Percentiles rank a stretch among this genome's conserved stretches.
phyloP scores from a whole-genome alignment of 495 filamentous ascomycete genomes.

The Cryomyces minteri region DNA sequence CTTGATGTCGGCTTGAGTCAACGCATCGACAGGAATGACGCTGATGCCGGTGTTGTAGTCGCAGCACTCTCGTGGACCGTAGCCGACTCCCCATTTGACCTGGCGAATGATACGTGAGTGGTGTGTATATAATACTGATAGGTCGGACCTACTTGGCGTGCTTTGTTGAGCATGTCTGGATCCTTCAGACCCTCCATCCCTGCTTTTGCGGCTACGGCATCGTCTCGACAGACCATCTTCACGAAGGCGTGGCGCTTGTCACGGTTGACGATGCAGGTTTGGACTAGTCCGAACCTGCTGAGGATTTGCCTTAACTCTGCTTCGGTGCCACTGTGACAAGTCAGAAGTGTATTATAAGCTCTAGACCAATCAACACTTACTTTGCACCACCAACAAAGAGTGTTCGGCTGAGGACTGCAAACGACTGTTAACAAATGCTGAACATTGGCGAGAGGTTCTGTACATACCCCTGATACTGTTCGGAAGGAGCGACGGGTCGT shows the following conservation, averaged over 20 bases:
- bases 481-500: slow-evolving; percentile 52
- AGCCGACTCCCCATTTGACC: slow-evolving; percentile 96
- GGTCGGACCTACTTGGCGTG: slow-evolving; percentile 27
- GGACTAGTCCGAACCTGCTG: slow-evolving; percentile 61
- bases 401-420: slow-evolving; percentile 69
- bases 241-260: slow-evolving; percentile 98
- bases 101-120: slow-evolving; percentile 12
- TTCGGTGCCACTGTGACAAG: slow-evolving; percentile 44
- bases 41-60: slow-evolving; percentile 88
- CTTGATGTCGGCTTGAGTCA: slow-evolving; percentile 90
- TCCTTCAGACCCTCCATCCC: slow-evolving; percentile 70
- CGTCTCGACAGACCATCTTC: slow-evolving; percentile 82
- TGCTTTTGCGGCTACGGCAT: slow-evolving; percentile 70
- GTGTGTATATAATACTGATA: neutral
- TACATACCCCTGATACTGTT: slow-evolving; percentile 59
- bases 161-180: slow-evolving; percentile 57
- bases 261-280: slow-evolving; percentile 93
- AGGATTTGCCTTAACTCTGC: slow-evolving; percentile 64
- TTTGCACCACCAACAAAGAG: slow-evolving; percentile 94
- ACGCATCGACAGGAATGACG: slow-evolving; percentile 73
- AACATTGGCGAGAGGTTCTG: no score
- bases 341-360: slow-evolving; percentile 3
- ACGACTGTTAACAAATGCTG: no score
- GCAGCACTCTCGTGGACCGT: slow-evolving; percentile 91
- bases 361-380: slow-evolving; percentile 29